These are phyloP conservation scores for Amanita subjunquillea DNA, from an alignment of 768 basidiomycete species.

Conservation along the genomic window DNA sequence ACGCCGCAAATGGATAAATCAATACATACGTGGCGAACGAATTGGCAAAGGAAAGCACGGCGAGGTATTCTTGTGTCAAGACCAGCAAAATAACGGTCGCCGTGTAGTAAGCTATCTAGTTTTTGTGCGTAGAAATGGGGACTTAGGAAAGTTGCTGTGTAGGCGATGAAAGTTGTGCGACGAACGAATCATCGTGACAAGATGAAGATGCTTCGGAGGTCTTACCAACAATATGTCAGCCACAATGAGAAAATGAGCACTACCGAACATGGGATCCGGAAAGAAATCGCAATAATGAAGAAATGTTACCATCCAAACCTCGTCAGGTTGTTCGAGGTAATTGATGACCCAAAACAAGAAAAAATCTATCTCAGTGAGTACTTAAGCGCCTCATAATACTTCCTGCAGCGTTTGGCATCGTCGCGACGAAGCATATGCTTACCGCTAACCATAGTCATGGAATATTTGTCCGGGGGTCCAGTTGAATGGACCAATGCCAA, in stretches of 20 bases:
- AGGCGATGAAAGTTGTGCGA: slow-evolving; percentile 68
- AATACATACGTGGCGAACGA: slow-evolving; percentile 44
- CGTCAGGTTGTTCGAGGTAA: slow-evolving; percentile 77
- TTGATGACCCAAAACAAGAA: slow-evolving; percentile 74
- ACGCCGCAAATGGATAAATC: slow-evolving; percentile 42
- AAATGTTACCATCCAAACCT: slow-evolving; percentile 72
- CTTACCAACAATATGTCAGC: slow-evolving; percentile 19
- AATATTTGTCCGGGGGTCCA: slow-evolving; percentile 31
- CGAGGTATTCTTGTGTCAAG: slow-evolving; percentile 61
- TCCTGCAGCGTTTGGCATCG: no score
- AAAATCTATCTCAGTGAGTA: slow-evolving; percentile 78
- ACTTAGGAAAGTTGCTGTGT: slow-evolving; percentile 1
- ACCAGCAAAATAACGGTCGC: slow-evolving; percentile 17
- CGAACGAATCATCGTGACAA: slow-evolving; percentile 57
- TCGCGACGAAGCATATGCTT: background rate
- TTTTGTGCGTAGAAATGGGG: slow-evolving; percentile 12
- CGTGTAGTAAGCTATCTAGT: slow-evolving; percentile 26
- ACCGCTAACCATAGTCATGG: slow-evolving; percentile 22
- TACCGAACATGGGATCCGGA: slow-evolving; percentile 66
- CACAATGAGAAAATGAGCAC: slow-evolving; percentile 28
- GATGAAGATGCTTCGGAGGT: slow-evolving; percentile 42
- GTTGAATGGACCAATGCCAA: slow-evolving; percentile 25
- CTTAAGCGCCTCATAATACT: background rate
- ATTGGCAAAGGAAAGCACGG: slow-evolving; percentile 41
- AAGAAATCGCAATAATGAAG: slow-evolving; percentile 90